Evolutionary conservation across 176 grass and related monocot genomes (phyloP).

Genomic region (Tillandsia fasciculata): DNA sequence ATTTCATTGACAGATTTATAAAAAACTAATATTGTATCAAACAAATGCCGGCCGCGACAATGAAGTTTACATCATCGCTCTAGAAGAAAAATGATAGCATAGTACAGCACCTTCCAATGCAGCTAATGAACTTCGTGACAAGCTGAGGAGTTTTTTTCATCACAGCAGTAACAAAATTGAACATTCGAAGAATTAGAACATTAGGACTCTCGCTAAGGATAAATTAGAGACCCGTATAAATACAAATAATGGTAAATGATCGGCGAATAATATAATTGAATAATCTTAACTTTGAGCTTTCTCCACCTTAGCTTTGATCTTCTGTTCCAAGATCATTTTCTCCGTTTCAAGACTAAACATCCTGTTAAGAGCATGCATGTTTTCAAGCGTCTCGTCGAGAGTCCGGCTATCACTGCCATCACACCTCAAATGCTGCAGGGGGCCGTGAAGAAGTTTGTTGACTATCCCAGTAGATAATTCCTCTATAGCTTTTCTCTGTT

Average conservation of each 20-base stretch:
- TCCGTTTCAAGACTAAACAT: constrained; percentile 81
- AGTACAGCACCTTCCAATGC: background rate
- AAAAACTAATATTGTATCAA: no score
- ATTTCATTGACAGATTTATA: no score
- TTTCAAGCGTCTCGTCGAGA: constrained; percentile 66
- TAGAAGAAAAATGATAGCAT: background rate
- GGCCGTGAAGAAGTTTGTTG: constrained; percentile 83
- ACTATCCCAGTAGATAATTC: constrained; percentile 70
- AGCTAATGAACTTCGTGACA: background rate
- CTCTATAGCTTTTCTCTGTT: constrained; percentile 67
- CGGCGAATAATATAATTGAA: constrained; percentile 2
- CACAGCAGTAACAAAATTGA: background rate
- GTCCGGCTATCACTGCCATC: constrained; percentile 71
- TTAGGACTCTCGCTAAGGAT: background rate
- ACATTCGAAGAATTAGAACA: background rate
- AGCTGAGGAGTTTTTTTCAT: background rate
- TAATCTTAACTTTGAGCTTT: constrained; percentile 55
- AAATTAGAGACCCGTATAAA: background rate
- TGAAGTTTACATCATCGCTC: background rate
- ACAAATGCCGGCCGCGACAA: no score
- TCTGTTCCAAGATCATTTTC: constrained; percentile 67
- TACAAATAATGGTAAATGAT: background rate
- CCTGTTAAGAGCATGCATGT: constrained; percentile 78
- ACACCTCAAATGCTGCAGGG: constrained; percentile 77
- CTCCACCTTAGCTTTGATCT: constrained; percentile 92